Conservation (phyloP, 1,284 basidiomycete species). For the Marasmius tenuissimus region DNA sequence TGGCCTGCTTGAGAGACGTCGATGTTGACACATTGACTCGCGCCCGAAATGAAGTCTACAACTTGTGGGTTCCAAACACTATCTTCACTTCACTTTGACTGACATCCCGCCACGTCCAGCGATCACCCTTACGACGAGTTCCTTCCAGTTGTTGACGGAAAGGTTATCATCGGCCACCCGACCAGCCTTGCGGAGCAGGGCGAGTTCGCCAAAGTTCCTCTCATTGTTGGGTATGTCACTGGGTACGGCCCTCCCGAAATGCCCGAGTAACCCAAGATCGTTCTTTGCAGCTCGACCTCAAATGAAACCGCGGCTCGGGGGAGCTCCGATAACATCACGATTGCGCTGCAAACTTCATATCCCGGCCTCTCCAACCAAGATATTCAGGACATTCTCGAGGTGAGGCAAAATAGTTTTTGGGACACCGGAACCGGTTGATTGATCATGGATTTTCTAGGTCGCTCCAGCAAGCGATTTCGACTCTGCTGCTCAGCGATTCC, state of each 20-base stretch:
- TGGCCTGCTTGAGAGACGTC: slow-evolving; percentile 48
- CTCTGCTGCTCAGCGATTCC: slow-evolving; percentile 36
- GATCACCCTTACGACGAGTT: slow-evolving; percentile 38
- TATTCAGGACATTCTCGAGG: slow-evolving; percentile 35
- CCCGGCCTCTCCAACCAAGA: slow-evolving; percentile 44
- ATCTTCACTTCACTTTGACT: background rate
- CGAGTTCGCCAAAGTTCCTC: slow-evolving; percentile 44
- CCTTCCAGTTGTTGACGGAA: slow-evolving; percentile 47
- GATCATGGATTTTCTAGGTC: slow-evolving; percentile 3
- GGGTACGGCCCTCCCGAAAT: background rate
- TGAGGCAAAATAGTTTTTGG: slow-evolving; percentile 20
- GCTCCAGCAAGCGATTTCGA: slow-evolving; percentile 42
- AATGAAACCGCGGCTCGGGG: slow-evolving; percentile 48
- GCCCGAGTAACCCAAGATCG: background rate
- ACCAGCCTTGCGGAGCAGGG: slow-evolving; percentile 42
- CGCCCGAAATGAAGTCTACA: slow-evolving; percentile 50
- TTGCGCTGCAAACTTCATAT: slow-evolving; percentile 40
- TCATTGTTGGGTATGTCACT: slow-evolving; percentile 54
- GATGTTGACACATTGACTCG: slow-evolving; percentile 47
- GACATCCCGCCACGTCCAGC: slow-evolving; percentile 12
- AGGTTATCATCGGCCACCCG: slow-evolving; percentile 45
- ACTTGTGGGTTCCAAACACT: background rate
- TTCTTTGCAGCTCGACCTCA: slow-evolving; percentile 43
- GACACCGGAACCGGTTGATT: slow-evolving; percentile 16
- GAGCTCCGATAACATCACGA: slow-evolving; percentile 26